Evolutionary conservation across 805 yeast genomes (phyloP).

Genomic region (Suhomyces pyralidae): DNA sequence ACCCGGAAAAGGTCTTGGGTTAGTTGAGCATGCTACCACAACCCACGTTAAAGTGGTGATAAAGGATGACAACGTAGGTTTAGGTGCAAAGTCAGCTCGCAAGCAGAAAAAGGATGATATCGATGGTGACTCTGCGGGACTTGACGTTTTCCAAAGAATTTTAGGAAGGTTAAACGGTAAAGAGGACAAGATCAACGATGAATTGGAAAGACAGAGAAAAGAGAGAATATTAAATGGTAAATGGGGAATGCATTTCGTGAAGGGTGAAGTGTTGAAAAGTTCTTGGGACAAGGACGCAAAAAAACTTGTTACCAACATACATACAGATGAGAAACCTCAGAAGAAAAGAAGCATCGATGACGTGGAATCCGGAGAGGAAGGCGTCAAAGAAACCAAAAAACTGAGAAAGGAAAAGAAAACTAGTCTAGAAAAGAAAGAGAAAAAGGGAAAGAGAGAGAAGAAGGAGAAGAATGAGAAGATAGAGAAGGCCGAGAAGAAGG

Average conservation of each 20-base stretch:
- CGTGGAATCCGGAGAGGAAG: slow-evolving; percentile 16
- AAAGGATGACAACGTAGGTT: slow-evolving; percentile 80
- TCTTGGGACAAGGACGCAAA: slow-evolving; percentile 71
- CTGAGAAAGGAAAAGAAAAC: slow-evolving; percentile 23
- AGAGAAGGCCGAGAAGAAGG: slow-evolving; percentile 12
- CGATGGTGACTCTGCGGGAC: slow-evolving; percentile 84
- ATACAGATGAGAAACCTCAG: slow-evolving; percentile 19
- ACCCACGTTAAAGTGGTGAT: slow-evolving; percentile 79
- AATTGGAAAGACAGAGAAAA: slow-evolving; percentile 63
- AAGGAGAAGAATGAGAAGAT: slow-evolving; percentile 21
- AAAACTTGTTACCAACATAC: slow-evolving; percentile 13
- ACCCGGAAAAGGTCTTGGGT: slow-evolving; percentile 87
- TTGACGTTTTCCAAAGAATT: slow-evolving; percentile 89
- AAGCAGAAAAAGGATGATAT: slow-evolving; percentile 61
- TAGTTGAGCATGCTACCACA: slow-evolving; percentile 61
- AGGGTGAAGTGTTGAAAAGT: slow-evolving; percentile 78
- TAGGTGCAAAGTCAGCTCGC: slow-evolving; percentile 77
- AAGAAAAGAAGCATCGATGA: slow-evolving; percentile 16
- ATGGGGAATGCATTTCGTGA: slow-evolving; percentile 85
- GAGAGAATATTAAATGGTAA: slow-evolving; percentile 76
- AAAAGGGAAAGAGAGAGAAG: slow-evolving; percentile 25
- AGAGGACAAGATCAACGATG: slow-evolving; percentile 61
- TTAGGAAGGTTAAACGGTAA: slow-evolving; percentile 88
- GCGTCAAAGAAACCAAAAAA: slow-evolving; percentile 16
- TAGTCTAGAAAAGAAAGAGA: slow-evolving; percentile 16